Conservation (phyloP, 2,329 filamentous ascomycete species). For the Hymenoscyphus fructigenus region DNA sequence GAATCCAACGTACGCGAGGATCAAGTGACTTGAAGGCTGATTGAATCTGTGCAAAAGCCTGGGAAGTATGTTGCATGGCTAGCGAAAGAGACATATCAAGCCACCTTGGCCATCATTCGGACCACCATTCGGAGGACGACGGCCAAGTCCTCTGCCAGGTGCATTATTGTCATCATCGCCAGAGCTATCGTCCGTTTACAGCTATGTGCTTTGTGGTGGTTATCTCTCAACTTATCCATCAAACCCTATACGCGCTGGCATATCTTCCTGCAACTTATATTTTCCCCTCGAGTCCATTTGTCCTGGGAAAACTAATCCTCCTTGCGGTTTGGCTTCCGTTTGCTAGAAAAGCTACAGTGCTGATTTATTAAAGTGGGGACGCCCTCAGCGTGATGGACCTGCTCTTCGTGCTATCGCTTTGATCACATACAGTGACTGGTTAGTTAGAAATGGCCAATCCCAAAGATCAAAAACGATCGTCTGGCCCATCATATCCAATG, state of each 20-base stretch:
- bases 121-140: background rate
- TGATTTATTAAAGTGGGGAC: conserved; percentile 40
- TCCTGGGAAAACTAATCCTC: too few relatives aligned
- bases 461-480: conserved; percentile 48
- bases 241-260: background rate
- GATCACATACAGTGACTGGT: conserved; percentile 71
- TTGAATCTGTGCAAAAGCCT: too few relatives aligned
- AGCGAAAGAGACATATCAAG: too few relatives aligned
- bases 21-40: conserved; percentile 16
- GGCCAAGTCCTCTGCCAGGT: background rate
- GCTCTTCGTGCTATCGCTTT: conserved; percentile 73
- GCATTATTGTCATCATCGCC: background rate
- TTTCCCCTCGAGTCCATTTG: background rate
- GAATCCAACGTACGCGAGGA: conserved; percentile 38
- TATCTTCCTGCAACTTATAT: too few relatives aligned
- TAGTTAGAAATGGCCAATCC: conserved; percentile 59
- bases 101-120: background rate
- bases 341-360: background rate
- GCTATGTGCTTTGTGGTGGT: background rate
- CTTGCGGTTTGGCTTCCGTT: background rate
- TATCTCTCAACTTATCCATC: background rate
- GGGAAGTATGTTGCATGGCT: too few relatives aligned
- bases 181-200: background rate
- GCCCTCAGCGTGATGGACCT: conserved; percentile 78
- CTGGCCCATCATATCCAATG: conserved; percentile 75